phyloP scores from a whole-genome alignment of 2,329 filamentous ascomycete genomes.

The Stemphylium vesicarium region DNA sequence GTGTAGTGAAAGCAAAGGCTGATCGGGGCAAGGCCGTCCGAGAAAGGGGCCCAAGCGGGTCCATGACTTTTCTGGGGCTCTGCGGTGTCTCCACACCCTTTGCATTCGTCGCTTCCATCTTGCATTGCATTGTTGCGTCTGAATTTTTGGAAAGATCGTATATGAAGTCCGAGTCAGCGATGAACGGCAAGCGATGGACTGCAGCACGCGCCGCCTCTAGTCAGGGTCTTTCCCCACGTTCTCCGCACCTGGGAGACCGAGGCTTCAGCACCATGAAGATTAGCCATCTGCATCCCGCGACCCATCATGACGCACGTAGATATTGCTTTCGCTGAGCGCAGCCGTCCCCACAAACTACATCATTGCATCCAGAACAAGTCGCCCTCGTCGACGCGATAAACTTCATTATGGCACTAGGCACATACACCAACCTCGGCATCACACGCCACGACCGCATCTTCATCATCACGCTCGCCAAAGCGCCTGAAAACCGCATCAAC shows the following conservation, averaged over 20 bases:
- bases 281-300: not conserved
- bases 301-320: not conserved
- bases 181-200: not conserved
- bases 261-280: slow-evolving; percentile 11
- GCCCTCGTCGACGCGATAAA: not conserved
- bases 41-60: too few relatives aligned
- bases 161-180: not conserved
- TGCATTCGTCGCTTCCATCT: not conserved
- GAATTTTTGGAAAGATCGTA: too few relatives aligned
- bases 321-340: not conserved
- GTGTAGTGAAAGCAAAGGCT: too few relatives aligned
- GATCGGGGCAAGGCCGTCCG: too few relatives aligned
- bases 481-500: slow-evolving; percentile 62
- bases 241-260: slow-evolving; percentile 30
- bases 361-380: not conserved
- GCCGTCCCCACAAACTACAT: not conserved
- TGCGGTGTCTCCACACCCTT: not conserved
- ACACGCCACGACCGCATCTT: slow-evolving; percentile 58
- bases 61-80: too few relatives aligned
- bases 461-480: slow-evolving; percentile 61
- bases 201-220: not conserved
- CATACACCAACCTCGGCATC: slow-evolving; percentile 54
- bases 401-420: slow-evolving; percentile 29
- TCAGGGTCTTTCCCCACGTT: slow-evolving; percentile 24
- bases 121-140: not conserved